Evolutionary conservation across 2,329 filamentous ascomycete species (phyloP), one percentile per base, ranked within the genome.

Genomic region (Calonectria pseudoturangicola): DNA sequence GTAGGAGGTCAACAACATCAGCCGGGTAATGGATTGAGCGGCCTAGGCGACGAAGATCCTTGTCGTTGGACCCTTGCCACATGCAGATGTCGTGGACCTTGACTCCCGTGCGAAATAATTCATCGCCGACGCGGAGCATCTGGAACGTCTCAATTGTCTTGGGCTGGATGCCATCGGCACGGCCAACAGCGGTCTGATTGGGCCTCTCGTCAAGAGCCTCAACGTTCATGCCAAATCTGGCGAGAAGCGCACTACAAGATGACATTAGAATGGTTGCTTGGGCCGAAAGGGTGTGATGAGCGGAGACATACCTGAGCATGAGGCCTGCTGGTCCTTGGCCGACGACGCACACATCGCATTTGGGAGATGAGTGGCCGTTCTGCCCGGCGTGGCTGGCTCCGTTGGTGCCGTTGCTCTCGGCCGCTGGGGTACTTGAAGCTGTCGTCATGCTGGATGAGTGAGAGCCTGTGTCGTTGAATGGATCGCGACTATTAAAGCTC

Each of bases 101-200:
- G 63, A 92, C 92, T 13, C 92, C 92, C 75, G 91, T 89, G 73
- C 89, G 89, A 36, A 95, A 83, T 28, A 95, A 83, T 1, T 89
- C 86, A 74, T 94, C 92, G 15, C 90, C 92, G 9, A 94, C 84
- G 18, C 92, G 87, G 85, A 95, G 90, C 84, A 94, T 93, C 71
- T 90, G 90, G 77, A 94, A 89, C 0, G 93, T 95, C 85, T 95
- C 93, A 77, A 95, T 93, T 0, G 93, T 93, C 84, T 95, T 95
- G 45, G 93, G 93, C 79, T 95, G 93, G 64, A 95, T 86, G 36
- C 93, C 93, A 82, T 95, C 93, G 70, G 92, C 92, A 77, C 87
- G 88, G 74, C 93, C 93, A 8, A 92, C 92, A 4, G 89, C 86
- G 0, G 93, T 95, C 77, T 90, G 90, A 78, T 93, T 89, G 30